A percentile compares a stretch with the other conserved stretches of the same genome.
Conservation (phyloP, 2,329 filamentous ascomycete genomes). For the Madurella mycetomatis region DNA sequence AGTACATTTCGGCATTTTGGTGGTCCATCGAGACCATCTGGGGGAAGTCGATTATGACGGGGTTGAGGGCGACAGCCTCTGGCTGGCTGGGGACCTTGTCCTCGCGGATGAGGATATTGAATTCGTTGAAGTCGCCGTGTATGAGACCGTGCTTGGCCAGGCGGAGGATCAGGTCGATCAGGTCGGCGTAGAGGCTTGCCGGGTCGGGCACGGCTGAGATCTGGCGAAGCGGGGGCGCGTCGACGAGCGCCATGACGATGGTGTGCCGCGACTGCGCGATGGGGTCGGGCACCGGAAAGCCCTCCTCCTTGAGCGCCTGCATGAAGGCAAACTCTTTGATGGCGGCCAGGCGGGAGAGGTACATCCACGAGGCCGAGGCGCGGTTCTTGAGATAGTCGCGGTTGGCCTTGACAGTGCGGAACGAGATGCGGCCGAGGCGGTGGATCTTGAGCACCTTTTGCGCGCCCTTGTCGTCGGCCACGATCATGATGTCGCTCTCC, state of each 20-base stretch:
- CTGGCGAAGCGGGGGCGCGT: slow-evolving; percentile 87
- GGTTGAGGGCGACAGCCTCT: slow-evolving; percentile 53
- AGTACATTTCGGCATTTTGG: slow-evolving; percentile 91
- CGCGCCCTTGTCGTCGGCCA: slow-evolving; percentile 70
- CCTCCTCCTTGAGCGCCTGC: slow-evolving; percentile 75
- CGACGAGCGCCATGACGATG: slow-evolving; percentile 90
- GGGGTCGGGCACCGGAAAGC: slow-evolving; percentile 85
- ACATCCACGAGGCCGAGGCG: slow-evolving; percentile 85
- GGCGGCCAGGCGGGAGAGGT: slow-evolving; percentile 86
- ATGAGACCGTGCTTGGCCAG: slow-evolving; percentile 85
- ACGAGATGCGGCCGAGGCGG: slow-evolving; percentile 89
- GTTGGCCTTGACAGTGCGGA: slow-evolving; percentile 93
- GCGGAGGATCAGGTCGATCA: slow-evolving; percentile 80
- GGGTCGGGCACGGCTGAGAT: slow-evolving; percentile 80
- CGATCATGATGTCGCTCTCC: slow-evolving; percentile 94
- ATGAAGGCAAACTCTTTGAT: slow-evolving; percentile 95
- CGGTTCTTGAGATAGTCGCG: slow-evolving; percentile 88
- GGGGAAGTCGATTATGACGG: slow-evolving; percentile 93
- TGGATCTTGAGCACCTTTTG: slow-evolving; percentile 94
- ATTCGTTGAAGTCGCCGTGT: slow-evolving; percentile 98
- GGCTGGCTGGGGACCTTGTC: slow-evolving; percentile 34
- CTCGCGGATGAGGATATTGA: slow-evolving; percentile 94
- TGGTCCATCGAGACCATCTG: slow-evolving; percentile 98
- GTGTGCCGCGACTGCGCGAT: slow-evolving; percentile 89
- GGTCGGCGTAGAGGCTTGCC: slow-evolving; percentile 79